A percentile compares a stretch with the other conserved stretches of the same genome.
Conservation (phyloP, 768 basidiomycete genomes). For the Kwoniella botswanensis region DNA sequence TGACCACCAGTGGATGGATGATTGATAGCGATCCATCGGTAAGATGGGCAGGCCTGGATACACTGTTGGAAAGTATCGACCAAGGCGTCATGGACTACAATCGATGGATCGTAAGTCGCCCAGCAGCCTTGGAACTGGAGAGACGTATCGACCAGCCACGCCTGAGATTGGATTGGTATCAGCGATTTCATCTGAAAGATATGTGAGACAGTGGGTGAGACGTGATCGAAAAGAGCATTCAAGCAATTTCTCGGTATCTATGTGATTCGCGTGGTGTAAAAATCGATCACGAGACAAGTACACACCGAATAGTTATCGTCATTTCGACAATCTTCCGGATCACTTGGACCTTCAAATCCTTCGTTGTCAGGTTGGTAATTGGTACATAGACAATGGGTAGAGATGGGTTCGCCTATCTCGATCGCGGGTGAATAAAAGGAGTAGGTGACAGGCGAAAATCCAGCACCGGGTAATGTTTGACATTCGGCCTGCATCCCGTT, state of each 20-base stretch:
- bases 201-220: too few relatives aligned
- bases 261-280: too few relatives aligned
- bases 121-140: neutral
- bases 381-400: slow-evolving; percentile 1
- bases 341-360: neutral
- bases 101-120: neutral
- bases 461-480: neutral
- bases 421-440: neutral
- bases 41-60: neutral
- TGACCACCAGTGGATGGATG: neutral
- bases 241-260: too few relatives aligned
- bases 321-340: neutral
- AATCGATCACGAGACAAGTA: too few relatives aligned
- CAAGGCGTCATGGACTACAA: neutral
- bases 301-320: neutral
- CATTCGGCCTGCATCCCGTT: neutral
- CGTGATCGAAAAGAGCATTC: too few relatives aligned
- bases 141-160: neutral
- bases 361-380: neutral
- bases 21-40: neutral
- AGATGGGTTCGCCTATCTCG: neutral
- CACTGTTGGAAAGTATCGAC: neutral
- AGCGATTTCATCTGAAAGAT: too few relatives aligned
- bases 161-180: neutral
- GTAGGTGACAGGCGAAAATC: slow-evolving; percentile 1